These are phyloP conservation scores for Chaetomidium leptoderma DNA, from an alignment of 495 filamentous ascomycete species.

Conservation along the genomic window DNA sequence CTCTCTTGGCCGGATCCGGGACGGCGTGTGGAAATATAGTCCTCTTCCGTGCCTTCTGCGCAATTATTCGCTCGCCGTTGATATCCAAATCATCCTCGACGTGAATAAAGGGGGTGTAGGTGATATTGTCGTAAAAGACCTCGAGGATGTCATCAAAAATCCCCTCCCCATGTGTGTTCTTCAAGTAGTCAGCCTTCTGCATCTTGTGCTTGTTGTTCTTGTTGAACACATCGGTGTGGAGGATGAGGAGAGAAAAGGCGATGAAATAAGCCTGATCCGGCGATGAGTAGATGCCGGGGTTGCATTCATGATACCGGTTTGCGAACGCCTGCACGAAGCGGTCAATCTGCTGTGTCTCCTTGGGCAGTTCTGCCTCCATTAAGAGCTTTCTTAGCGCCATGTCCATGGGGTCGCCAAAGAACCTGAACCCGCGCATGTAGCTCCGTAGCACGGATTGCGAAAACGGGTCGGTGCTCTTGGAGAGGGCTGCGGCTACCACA, in stretches of 20 bases:
- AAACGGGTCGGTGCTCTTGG: slow-evolving; percentile 80
- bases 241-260: slow-evolving; percentile 90
- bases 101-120: slow-evolving; percentile 95
- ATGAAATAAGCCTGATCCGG: slow-evolving; percentile 98
- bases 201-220: slow-evolving; percentile 99
- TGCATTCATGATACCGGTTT: slow-evolving; percentile 96
- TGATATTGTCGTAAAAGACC: slow-evolving; percentile 98
- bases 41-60: slow-evolving; percentile 65
- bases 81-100: slow-evolving; percentile 87
- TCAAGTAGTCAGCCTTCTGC: slow-evolving; percentile 93
- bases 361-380: slow-evolving; percentile 94
- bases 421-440: slow-evolving; percentile 90
- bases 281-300: slow-evolving; percentile 87
- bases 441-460: slow-evolving; percentile 76
- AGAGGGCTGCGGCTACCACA: slow-evolving; percentile 73
- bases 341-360: slow-evolving; percentile 97
- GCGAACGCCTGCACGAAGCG: slow-evolving; percentile 90
- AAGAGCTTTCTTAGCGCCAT: slow-evolving; percentile 94
- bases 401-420: slow-evolving; percentile 94
- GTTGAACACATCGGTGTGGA: slow-evolving; percentile 98
- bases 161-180: slow-evolving; percentile 85
- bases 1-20: slow-evolving; percentile 59
- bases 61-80: slow-evolving; percentile 67
- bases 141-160: slow-evolving; percentile 88
- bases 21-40: slow-evolving; percentile 63